Conservation (phyloP, 208 protist species). For the Trypanosoma rangeli region DNA sequence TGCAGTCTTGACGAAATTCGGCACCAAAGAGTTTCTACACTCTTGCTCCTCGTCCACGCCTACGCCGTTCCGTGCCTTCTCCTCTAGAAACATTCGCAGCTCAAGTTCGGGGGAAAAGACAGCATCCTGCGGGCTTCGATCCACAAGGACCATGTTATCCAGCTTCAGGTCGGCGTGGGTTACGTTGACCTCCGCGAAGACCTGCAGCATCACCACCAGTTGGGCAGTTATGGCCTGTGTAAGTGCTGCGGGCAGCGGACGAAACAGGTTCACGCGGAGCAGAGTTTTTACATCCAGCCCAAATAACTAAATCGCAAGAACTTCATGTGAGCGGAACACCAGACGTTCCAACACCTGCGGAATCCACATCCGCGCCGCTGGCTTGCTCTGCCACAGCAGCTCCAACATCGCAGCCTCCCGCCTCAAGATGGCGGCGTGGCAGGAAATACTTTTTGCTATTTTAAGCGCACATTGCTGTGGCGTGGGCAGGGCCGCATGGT, state of each 20-base stretch:
- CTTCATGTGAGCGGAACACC: constrained; percentile 52
- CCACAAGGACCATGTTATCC: constrained; percentile 80
- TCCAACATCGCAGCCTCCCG: constrained; percentile 16
- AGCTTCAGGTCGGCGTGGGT: constrained; percentile 96
- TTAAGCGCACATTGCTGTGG: constrained; percentile 33
- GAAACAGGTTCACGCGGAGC: constrained; percentile 44
- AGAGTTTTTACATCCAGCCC: constrained; percentile 65
- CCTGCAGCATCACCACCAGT: constrained; percentile 71
- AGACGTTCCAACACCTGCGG: constrained; percentile 37
- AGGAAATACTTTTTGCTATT: constrained; percentile 27
- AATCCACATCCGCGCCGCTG: constrained; percentile 28
- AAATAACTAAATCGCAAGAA: constrained; percentile 58
- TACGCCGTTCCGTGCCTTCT: not conserved
- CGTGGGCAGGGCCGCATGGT: constrained; percentile 65
- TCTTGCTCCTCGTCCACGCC: not conserved
- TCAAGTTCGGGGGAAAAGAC: not conserved
- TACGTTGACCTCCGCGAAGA: constrained; percentile 64
- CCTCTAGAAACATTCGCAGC: not conserved
- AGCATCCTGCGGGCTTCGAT: constrained; percentile 15
- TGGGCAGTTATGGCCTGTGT: constrained; percentile 66
- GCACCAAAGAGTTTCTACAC: not conserved
- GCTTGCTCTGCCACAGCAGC: constrained; percentile 17
- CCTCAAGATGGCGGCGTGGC: constrained; percentile 7
- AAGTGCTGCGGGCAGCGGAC: constrained; percentile 31
- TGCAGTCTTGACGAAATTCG: not conserved